Percentiles rank a stretch among this genome's conserved stretches.
phyloP scores from a whole-genome alignment of 2,329 filamentous ascomycete genomes.

The Cytospora chrysosperma region DNA sequence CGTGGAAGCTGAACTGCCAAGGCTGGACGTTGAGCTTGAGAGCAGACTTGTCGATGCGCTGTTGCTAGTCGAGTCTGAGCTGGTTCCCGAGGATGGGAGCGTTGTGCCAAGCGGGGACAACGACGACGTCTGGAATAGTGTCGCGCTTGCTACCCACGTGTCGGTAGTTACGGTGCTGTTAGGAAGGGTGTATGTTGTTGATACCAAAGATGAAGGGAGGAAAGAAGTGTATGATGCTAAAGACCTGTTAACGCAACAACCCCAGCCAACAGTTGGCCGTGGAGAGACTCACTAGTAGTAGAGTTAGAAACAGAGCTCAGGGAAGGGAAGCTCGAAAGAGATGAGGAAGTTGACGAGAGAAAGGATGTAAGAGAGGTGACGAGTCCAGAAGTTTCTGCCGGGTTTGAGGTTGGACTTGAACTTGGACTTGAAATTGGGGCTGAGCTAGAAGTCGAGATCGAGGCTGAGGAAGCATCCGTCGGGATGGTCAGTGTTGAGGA shows the following conservation, averaged over 20 bases:
- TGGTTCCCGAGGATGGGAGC: conserved; percentile 30
- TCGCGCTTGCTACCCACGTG: conserved; percentile 14
- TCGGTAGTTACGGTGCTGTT: conserved; percentile 7
- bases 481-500: conserved; percentile 21
- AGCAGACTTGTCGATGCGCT: conserved; percentile 7
- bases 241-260: neutral
- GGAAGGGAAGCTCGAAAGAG: conserved; percentile 17
- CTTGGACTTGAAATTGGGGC: neutral
- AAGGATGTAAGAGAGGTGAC: conserved; percentile 21
- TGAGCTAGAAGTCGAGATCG: neutral
- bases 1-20: no score
- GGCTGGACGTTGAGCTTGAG: conserved; percentile 8
- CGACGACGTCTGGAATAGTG: neutral
- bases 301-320: conserved; percentile 24
- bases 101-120: conserved; percentile 24
- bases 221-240: conserved; percentile 21
- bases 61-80: conserved; percentile 9
- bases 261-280: neutral
- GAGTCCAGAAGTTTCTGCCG: conserved; percentile 19
- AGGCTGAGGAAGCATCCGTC: conserved; percentile 21
- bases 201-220: conserved; percentile 3
- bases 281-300: conserved; percentile 21
- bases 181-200: conserved; percentile 14
- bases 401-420: neutral
- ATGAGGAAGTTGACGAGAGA: conserved; percentile 17